Conservation (phyloP, 129 eudicot genomes). For the Dittrichia graveolens region DNA sequence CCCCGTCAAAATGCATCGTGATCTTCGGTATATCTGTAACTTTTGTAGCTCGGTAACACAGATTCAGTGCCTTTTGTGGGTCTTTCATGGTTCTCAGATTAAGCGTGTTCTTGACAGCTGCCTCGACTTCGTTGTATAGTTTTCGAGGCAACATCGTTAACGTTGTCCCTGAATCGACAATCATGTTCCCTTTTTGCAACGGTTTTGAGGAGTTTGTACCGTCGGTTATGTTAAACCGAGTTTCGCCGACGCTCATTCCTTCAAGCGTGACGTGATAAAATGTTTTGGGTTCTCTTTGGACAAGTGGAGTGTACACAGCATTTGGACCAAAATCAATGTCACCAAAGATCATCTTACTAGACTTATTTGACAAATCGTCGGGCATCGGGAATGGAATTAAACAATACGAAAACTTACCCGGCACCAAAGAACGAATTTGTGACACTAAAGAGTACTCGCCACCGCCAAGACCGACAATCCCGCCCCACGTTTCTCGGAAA, state of each 20-base stretch:
- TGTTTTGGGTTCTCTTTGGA: slow-evolving; percentile 12
- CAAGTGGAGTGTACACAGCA: slow-evolving; percentile 38
- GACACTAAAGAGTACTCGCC: slow-evolving; percentile 37
- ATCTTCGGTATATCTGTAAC: slow-evolving; percentile 23
- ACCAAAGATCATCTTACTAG: slow-evolving; percentile 51
- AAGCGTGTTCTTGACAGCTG: slow-evolving; percentile 24
- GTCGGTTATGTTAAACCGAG: slow-evolving; percentile 7
- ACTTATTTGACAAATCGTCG: background rate
- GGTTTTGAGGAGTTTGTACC: background rate
- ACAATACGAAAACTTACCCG: slow-evolving; percentile 35
- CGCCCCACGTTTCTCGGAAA: slow-evolving; percentile 14
- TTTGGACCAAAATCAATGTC: slow-evolving; percentile 23
- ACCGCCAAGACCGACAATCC: slow-evolving; percentile 45
- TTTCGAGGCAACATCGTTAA: slow-evolving; percentile 33
- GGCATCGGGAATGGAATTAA: slow-evolving; percentile 23
- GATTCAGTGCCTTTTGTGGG: slow-evolving; percentile 6
- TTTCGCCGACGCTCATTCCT: slow-evolving; percentile 24
- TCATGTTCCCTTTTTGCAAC: slow-evolving; percentile 46
- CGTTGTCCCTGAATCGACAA: slow-evolving; percentile 65
- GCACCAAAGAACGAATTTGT: slow-evolving; percentile 27
- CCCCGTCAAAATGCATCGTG: slow-evolving; percentile 46
- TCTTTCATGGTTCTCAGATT: slow-evolving; percentile 29
- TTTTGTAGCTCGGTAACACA: slow-evolving; percentile 33
- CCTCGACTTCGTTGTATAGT: slow-evolving; percentile 22
- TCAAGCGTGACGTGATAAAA: slow-evolving; percentile 31